Conservation (phyloP, 2,329 filamentous ascomycete species). For the Exophiala bonariae region DNA sequence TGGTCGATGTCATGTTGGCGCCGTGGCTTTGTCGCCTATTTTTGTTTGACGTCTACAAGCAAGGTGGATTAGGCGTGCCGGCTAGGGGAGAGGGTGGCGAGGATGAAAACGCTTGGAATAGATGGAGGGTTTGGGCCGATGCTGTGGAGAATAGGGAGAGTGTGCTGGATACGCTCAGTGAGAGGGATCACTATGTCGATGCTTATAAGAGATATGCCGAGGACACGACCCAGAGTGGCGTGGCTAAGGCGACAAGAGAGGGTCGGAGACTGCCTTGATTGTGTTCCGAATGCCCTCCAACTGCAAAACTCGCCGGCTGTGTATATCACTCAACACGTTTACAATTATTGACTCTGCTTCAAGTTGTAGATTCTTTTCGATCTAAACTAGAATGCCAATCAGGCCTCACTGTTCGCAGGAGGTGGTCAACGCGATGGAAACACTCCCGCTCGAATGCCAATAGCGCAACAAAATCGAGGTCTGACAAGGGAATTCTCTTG, state of each 20-base stretch:
- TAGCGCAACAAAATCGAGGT: neutral
- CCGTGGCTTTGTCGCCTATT: constrained; percentile 74
- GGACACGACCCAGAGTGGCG: constrained; percentile 61
- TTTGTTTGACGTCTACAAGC: constrained; percentile 74
- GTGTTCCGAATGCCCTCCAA: too few species aligned
- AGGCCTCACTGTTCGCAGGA: too few species aligned
- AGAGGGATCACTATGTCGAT: constrained; percentile 64
- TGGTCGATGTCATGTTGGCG: constrained; percentile 70
- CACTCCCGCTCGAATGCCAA: neutral
- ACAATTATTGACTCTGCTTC: too few species aligned
- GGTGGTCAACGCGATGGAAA: neutral
- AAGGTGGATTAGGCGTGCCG: constrained; percentile 52
- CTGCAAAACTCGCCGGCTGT: too few species aligned
- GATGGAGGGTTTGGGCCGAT: constrained; percentile 66
- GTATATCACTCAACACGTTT: too few species aligned
- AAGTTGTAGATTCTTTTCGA: too few species aligned
- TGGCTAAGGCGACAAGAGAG: constrained; percentile 62
- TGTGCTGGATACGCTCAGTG: constrained; percentile 67
- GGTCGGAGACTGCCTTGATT: constrained; percentile 63
- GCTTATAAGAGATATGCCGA: constrained; percentile 70
- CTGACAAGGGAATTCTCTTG: neutral
- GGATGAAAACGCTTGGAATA: constrained; percentile 60
- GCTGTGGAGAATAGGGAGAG: constrained; percentile 62
- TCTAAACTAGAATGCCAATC: too few species aligned
- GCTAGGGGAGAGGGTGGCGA: constrained; percentile 48